phyloP scores from a whole-genome alignment of 2,329 filamentous ascomycete species.

The Phyllosticta citriasiana region DNA sequence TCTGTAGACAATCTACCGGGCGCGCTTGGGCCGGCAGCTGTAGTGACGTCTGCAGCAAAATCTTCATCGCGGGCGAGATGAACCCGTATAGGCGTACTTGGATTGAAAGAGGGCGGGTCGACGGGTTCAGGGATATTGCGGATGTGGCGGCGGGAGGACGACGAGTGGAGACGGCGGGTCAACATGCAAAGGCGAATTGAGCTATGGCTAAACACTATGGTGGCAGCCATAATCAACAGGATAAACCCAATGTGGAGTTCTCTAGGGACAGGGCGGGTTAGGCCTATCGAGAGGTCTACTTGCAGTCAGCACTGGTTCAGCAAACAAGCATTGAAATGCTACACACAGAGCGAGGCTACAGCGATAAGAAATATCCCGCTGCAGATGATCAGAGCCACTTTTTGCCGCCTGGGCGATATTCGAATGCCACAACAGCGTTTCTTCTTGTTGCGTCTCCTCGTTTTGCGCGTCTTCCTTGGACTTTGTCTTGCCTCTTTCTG shows the following conservation, averaged over 20 bases:
- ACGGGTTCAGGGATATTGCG: constrained; percentile 45
- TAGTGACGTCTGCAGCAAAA: constrained; percentile 29
- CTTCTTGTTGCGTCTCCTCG: not conserved
- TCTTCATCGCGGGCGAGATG: constrained; percentile 67
- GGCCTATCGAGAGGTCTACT: constrained; percentile 62
- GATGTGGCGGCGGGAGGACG: constrained; percentile 18
- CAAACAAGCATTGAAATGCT: not conserved
- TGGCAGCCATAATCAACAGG: constrained; percentile 61
- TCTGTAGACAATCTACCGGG: constrained; percentile 9
- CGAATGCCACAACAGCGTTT: not conserved
- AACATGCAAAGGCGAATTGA: constrained; percentile 64
- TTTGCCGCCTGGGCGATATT: not conserved
- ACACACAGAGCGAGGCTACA: constrained; percentile 12
- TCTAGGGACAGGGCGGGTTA: constrained; percentile 53
- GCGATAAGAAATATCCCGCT: constrained; percentile 53
- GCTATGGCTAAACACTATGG: constrained; percentile 72
- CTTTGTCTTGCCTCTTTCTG: not conserved
- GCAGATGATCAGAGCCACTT: constrained; percentile 40
- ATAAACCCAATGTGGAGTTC: constrained; percentile 75
- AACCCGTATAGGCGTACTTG: constrained; percentile 64
- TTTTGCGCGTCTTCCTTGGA: constrained; percentile 1
- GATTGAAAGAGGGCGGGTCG: constrained; percentile 50
- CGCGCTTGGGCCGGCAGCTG: not conserved
- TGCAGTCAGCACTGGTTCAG: not conserved
- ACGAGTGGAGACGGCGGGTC: constrained; percentile 36